phyloP scores from a whole-genome alignment of 371 early-diverging fungal genomes.

The Rhizopus microsporus region DNA sequence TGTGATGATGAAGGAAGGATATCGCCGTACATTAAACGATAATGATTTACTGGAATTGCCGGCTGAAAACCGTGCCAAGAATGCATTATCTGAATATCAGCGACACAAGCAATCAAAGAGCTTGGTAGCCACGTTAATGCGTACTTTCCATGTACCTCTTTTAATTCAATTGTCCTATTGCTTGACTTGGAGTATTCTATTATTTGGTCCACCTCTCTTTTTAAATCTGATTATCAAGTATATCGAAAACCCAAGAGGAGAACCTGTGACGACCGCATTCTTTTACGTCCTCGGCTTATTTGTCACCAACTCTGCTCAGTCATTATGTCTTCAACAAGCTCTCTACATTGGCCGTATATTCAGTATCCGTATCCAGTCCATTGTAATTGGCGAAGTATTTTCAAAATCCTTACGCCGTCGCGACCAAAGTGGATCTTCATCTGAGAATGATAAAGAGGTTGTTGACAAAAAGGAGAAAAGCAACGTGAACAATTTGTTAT shows the following conservation, averaged over 20 bases:
- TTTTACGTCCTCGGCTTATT: constrained; percentile 67
- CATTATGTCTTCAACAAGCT: constrained; percentile 51
- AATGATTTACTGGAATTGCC: constrained; percentile 51
- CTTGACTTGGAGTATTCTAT: constrained; percentile 49
- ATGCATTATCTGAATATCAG: constrained; percentile 25
- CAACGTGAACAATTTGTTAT: constrained; percentile 54
- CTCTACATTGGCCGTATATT: constrained; percentile 60
- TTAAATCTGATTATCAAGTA: constrained; percentile 59
- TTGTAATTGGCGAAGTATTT: constrained; percentile 63
- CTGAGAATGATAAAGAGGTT: not conserved
- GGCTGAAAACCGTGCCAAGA: constrained; percentile 38
- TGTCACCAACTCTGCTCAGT: constrained; percentile 47
- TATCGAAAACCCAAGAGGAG: constrained; percentile 45
- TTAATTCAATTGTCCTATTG: constrained; percentile 45
- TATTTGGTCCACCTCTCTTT: constrained; percentile 61
- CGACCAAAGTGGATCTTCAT: constrained; percentile 39
- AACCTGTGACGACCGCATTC: constrained; percentile 47
- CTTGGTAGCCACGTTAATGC: constrained; percentile 28
- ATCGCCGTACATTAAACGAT: constrained; percentile 49
- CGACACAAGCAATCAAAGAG: constrained; percentile 13
- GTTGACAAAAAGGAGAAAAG: constrained; percentile 19
- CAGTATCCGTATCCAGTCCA: constrained; percentile 59
- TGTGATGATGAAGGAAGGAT: constrained; percentile 55
- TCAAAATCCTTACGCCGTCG: constrained; percentile 58
- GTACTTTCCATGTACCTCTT: constrained; percentile 41